Evolutionary conservation across 228 moss, liverwort and hornwort genomes (phyloP).

Genomic region (Sphagnum fallax): DNA sequence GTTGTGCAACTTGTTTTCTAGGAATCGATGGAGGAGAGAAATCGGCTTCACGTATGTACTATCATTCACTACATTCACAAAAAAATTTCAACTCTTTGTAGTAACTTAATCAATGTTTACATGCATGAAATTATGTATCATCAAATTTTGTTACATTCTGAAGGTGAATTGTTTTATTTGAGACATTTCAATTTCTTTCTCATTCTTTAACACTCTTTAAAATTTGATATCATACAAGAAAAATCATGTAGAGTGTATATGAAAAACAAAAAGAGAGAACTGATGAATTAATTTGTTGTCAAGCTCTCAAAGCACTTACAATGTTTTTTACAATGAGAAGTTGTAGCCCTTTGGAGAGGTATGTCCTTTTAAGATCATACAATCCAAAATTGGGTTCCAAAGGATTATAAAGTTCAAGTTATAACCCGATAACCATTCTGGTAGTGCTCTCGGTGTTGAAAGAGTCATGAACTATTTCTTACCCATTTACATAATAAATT

Average conservation of each 20-base stretch:
- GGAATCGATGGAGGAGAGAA: background rate
- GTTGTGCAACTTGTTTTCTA: background rate
- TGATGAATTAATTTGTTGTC: background rate
- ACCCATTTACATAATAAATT: no score
- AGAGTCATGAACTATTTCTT: no score
- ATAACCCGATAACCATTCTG: no score
- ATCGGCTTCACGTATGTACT: background rate
- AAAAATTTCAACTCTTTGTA: background rate
- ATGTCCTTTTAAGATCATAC: background rate
- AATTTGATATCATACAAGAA: background rate
- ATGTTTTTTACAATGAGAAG: background rate
- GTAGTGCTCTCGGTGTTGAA: no score
- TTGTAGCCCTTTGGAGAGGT: background rate
- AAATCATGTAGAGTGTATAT: background rate
- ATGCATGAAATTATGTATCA: background rate
- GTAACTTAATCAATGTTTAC: background rate
- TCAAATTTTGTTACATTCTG: background rate
- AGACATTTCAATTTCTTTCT: background rate
- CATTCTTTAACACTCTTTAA: background rate
- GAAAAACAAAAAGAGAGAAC: background rate
- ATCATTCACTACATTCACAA: background rate
- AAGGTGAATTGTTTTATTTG: background rate
- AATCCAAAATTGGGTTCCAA: no score
- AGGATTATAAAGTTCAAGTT: no score
- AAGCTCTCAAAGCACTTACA: background rate